Base-by-base conservation (phyloP, 345 rosid species). In the Psidium guajava region DNA sequence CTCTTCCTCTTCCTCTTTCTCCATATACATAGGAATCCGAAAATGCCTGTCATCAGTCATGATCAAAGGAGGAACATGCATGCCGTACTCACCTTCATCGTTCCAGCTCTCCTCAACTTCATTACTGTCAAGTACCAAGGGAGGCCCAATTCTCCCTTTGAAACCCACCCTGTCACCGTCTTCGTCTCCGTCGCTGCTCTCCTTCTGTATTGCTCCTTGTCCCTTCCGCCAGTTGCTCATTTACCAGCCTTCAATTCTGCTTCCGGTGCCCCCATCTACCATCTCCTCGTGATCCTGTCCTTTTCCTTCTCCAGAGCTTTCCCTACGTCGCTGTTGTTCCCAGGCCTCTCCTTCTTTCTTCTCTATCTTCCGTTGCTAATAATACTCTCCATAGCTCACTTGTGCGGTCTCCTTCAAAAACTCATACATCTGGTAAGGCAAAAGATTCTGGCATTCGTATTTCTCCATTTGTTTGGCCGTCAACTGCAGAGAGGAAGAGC, bases 241-340 rank as follows among this genome's bases (percentile, higher is more conserved):
- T 5, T 28, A 61, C 21, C 18, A 2, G 1, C 2, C 74, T 61
- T 61, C 15, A 32, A 3, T 28, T 5, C 5, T 15, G 0, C 22
- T 28, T 28, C 9, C 0, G 21, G 21, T 15, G 42, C 11, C 36
- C 10, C 0, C 6, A 0, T 6, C 42, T 28, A 15, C 6, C 1
- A 9, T 9, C 7, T 28, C 5, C 5, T 61, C 11, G 0, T 0
- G 0, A 28, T 61, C 42, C 21, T 61, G 15, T 61, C 22, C 16
- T 61, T 61, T 61, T 61, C 4, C 74, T 9, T 61, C 40, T 61
- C 42, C 10, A 28, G 14, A 14, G 74, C 21, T 27, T 28, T 15
- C 11, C 74, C 42, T 28, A 61, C 42, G 0, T 61, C 16, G 40
- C 36, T 36, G 36, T 36, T 36, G 36, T 36, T 36, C 36, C 36